Evolutionary conservation across 129 eudicot genomes (phyloP), one percentile per base, ranked within the genome.

Genomic region (Chrysanthemum makinoi): DNA sequence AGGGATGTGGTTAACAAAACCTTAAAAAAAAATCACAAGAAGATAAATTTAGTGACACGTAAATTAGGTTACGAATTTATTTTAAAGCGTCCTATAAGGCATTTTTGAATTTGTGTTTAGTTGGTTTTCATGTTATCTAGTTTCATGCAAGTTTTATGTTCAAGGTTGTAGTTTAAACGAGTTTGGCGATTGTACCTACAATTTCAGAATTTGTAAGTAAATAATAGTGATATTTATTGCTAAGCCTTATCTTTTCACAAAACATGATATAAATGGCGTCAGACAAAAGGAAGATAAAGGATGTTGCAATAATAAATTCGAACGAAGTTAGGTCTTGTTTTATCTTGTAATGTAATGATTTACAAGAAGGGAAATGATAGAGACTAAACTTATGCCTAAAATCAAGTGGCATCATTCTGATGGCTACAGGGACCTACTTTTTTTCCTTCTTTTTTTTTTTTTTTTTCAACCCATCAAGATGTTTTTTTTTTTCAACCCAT

Each of bases 261-360:
- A 67, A 62, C 24, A 56, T 58, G 19, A 56, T 39, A 76, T 26
- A 26, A 72, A 69, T 81, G 69, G 73, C 72, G 52, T 44, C 87
- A 49, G 69, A 74, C 51, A 66, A 19, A 79, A 62, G 66, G 69
- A 35, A 61, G 54, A 72, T 49, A 74, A 54, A 53, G 70, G 70
- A 58, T 54, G 47, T 72, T 72, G 62, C 73, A 79, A 62, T 49
- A 43, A 73, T 69, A 26, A 69, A 77, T 61, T 51, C 57, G 62
- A 68, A 9, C 26, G 50, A 60, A 48, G 54, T 18, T 15, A 22
- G 24, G 24, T 22, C 24, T 22, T 22, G 24, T 22, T 22, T 22
- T 22, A 22, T 22, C 24, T 22, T 22, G 24, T 22, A 22, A 22
- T 22, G 24, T 22, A 22, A 22, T 22, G 24, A 22, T 22, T 22